These are phyloP conservation scores for Stagonosporopsis rhizophila DNA, from an alignment of 2,329 filamentous ascomycete genomes.

Conservation along the genomic window DNA sequence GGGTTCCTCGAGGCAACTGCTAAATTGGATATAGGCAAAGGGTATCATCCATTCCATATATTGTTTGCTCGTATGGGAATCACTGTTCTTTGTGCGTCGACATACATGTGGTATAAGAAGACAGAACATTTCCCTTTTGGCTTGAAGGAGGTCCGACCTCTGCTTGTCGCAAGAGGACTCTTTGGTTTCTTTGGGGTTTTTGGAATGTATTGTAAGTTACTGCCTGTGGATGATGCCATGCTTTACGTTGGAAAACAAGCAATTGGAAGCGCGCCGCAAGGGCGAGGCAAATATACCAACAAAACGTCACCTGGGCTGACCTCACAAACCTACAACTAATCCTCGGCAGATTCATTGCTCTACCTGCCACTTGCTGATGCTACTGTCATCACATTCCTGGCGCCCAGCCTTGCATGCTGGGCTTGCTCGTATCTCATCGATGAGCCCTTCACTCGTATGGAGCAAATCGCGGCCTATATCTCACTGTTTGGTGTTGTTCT, in stretches of 20 bases:
- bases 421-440: constrained; percentile 76
- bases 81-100: constrained; percentile 69
- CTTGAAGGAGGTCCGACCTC: constrained; percentile 66
- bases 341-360: constrained; percentile 64
- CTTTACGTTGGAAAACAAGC: neutral
- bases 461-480: constrained; percentile 77
- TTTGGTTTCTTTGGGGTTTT: constrained; percentile 79
- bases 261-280: neutral
- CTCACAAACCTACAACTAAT: constrained; percentile 14
- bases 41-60: constrained; percentile 80
- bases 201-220: constrained; percentile 69
- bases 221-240: constrained; percentile 13
- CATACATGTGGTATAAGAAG: constrained; percentile 76
- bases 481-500: constrained; percentile 82
- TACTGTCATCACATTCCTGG: constrained; percentile 87
- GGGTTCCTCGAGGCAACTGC: neutral
- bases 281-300: neutral
- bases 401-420: constrained; percentile 80
- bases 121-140: constrained; percentile 77
- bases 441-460: constrained; percentile 79
- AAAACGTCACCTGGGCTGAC: neutral
- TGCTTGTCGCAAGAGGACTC: constrained; percentile 73
- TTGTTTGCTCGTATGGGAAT: constrained; percentile 81
- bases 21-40: constrained; percentile 53
- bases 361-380: constrained; percentile 87